Evolutionary conservation across 768 basidiomycete genomes (phyloP).

Genomic region (Collybia mongolica): DNA sequence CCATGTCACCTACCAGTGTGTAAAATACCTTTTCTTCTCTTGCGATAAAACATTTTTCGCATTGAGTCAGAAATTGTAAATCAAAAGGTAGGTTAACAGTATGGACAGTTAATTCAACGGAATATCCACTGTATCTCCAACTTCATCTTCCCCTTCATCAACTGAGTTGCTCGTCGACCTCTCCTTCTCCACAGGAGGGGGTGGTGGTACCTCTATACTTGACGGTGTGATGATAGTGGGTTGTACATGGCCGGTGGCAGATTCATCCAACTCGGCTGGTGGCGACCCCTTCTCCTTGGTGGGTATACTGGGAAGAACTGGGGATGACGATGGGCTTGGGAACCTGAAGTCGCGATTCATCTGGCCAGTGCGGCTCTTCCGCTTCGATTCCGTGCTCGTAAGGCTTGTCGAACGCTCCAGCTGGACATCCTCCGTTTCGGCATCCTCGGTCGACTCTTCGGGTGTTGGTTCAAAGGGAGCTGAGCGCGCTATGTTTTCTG

Average conservation of each 20-base stretch:
- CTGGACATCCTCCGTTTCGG: conserved; percentile 28
- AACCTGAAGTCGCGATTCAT: conserved; percentile 82
- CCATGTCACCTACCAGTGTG: too few relatives aligned
- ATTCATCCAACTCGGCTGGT: conserved; percentile 26
- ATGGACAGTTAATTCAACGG: conserved; percentile 37
- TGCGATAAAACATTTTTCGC: too few relatives aligned
- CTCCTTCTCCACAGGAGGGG: conserved; percentile 79
- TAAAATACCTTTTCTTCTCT: too few relatives aligned
- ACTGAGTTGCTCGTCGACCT: conserved; percentile 31
- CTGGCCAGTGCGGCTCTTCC: conserved; percentile 61
- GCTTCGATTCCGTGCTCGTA: conserved; percentile 25
- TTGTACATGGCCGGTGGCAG: conserved; percentile 10
- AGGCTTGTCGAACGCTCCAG: conserved; percentile 23
- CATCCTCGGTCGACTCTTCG: conserved; percentile 45
- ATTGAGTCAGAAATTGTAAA: too few relatives aligned
- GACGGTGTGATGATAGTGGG: conserved; percentile 51
- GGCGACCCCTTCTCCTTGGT: conserved; percentile 17
- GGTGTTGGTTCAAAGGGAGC: conserved; percentile 48
- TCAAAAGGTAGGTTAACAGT: too few relatives aligned
- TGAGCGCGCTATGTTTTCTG: conserved; percentile 15
- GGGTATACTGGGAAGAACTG: conserved; percentile 20
- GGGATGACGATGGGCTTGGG: conserved; percentile 43
- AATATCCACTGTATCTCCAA: conserved; percentile 79
- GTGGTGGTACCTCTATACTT: conserved; percentile 75
- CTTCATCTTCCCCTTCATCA: conserved; percentile 68